Percentiles rank a stretch among this genome's conserved stretches.
Conservation (phyloP, 2,329 filamentous ascomycete genomes). For the Botrytis byssoidea region DNA sequence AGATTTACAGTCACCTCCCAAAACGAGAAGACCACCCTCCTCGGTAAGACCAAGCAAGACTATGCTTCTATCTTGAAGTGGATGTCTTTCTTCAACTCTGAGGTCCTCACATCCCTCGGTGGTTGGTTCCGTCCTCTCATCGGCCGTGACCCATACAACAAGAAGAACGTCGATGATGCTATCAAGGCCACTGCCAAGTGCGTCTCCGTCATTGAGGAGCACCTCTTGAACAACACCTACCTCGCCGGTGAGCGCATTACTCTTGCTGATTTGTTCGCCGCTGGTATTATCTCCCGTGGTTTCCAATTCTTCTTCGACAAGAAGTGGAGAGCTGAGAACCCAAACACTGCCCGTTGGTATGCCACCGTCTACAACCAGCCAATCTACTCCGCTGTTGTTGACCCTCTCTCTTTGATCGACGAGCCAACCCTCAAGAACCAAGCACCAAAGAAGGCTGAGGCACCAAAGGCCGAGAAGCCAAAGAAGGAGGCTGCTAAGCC, state of each 20-base stretch:
- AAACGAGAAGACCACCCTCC: conserved; percentile 99
- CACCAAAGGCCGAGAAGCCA: conserved; percentile 65
- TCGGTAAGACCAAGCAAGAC: conserved; percentile 99
- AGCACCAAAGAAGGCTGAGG: conserved; percentile 75
- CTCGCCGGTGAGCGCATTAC: conserved; percentile 97
- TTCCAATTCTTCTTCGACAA: conserved; percentile 96
- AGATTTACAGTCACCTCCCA: conserved; percentile 80
- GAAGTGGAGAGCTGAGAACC: conserved; percentile 78
- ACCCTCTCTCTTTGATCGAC: conserved; percentile 76
- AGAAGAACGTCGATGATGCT: conserved; percentile 87
- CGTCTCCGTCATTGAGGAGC: conserved; percentile 73
- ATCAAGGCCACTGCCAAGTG: conserved; percentile 67
- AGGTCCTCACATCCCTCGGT: conserved; percentile 72
- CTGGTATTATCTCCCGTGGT: conserved; percentile 76
- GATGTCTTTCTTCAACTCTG: conserved; percentile 94
- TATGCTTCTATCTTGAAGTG: conserved; percentile 94
- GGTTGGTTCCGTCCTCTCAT: conserved; percentile 84
- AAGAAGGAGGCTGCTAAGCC: conserved; percentile 50
- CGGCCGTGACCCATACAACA: conserved; percentile 87
- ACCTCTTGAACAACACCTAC: conserved; percentile 92
- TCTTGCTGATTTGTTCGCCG: conserved; percentile 87
- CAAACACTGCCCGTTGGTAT: conserved; percentile 90
- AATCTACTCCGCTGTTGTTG: conserved; percentile 79
- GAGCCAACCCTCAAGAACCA: conserved; percentile 64
- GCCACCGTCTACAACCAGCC: conserved; percentile 90